A percentile compares a stretch with the other conserved stretches of the same genome.
Conservation (phyloP, 768 basidiomycete species). For the Pleurotus citrinopileatus region DNA sequence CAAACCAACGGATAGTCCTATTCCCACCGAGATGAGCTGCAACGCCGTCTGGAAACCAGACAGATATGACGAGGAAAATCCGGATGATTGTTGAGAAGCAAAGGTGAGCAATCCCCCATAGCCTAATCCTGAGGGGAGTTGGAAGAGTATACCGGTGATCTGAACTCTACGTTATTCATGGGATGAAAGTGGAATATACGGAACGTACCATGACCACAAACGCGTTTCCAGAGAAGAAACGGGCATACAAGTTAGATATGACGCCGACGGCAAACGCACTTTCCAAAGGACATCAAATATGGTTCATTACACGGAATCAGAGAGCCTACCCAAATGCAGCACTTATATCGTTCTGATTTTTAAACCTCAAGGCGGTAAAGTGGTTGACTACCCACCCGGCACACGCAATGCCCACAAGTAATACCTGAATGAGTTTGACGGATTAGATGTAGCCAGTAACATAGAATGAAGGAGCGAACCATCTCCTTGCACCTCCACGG, state of each 20-base stretch:
- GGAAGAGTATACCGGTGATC: conserved; percentile 81
- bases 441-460: conserved; percentile 1
- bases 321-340: conserved; percentile 64
- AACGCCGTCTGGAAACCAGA: conserved; percentile 74
- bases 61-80: conserved; percentile 53
- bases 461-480: conserved; percentile 35
- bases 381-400: conserved; percentile 81
- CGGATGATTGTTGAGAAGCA: conserved; percentile 51
- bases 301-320: too few species aligned
- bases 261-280: conserved; percentile 81
- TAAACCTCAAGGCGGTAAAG: conserved; percentile 59
- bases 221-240: conserved; percentile 68
- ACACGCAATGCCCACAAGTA: conserved; percentile 60
- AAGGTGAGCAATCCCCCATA: conserved; percentile 79
- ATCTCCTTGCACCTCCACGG: conserved; percentile 56
- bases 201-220: conserved; percentile 76
- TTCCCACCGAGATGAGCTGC: conserved; percentile 73
- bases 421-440: conserved; percentile 22
- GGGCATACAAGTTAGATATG: conserved; percentile 73
- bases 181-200: neutral
- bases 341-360: conserved; percentile 70
- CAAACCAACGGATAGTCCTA: conserved; percentile 79
- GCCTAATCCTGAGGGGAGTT: conserved; percentile 79
- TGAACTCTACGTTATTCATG: conserved; percentile 15
- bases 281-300: too few species aligned